Evolutionary conservation across 192 early-diverging fungal species (phyloP).

Genomic region (Entomortierella beljakovae): DNA sequence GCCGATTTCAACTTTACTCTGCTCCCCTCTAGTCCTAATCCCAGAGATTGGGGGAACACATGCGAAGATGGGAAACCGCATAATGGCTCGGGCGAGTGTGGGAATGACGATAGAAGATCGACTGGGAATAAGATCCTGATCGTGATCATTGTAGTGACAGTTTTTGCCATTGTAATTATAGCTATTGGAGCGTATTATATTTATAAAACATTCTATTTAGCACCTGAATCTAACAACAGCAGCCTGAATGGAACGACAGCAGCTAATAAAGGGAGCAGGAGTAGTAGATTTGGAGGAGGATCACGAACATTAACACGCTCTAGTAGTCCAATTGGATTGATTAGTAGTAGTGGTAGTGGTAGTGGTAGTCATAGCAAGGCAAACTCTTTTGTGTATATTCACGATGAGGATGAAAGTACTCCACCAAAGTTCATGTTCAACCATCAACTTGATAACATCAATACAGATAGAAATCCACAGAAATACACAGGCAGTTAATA

Average conservation of each 20-base stretch:
- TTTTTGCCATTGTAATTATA: slow-evolving; percentile 12
- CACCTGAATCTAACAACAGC: background rate
- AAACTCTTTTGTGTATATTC: slow-evolving; percentile 1
- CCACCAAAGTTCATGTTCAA: slow-evolving; percentile 24
- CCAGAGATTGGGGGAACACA: too few species aligned
- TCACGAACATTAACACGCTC: background rate
- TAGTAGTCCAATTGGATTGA: background rate
- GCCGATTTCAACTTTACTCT: too few species aligned
- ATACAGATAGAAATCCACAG: slow-evolving; percentile 20
- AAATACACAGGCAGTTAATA: too few species aligned
- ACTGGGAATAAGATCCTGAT: slow-evolving; percentile 16
- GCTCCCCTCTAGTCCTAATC: too few species aligned
- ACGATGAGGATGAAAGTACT: slow-evolving; percentile 22
- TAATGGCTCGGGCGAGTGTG: too few species aligned
- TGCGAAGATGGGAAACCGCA: too few species aligned
- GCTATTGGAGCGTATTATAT: slow-evolving; percentile 17
- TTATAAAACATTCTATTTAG: slow-evolving; percentile 15
- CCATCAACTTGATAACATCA: slow-evolving; percentile 24
- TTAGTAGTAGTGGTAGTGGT: background rate
- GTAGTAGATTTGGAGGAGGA: background rate
- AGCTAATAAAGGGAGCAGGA: background rate
- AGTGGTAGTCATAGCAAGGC: background rate
- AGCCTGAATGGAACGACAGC: background rate
- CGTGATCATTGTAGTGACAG: background rate
- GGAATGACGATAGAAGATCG: too few species aligned